Conservation (phyloP, 2,329 filamentous ascomycete species). For the Clonostachys solani region DNA sequence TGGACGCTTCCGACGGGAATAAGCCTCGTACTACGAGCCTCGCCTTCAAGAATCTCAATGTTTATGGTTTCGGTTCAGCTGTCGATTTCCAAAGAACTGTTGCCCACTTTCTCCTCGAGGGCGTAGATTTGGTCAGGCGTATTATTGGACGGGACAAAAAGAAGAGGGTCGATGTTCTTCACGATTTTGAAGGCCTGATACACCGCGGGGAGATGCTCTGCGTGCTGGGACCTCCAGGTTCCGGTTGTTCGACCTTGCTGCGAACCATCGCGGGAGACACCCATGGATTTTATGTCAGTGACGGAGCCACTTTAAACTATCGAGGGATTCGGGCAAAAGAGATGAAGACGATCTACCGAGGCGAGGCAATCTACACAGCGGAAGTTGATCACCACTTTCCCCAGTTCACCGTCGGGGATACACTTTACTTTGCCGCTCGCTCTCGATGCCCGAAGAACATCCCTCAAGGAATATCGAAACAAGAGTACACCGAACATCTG, state of each 20-base stretch:
- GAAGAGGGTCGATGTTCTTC: slow-evolving; percentile 35
- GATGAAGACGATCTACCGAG: slow-evolving; percentile 50
- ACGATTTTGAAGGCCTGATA: slow-evolving; percentile 46
- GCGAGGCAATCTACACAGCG: slow-evolving; percentile 63
- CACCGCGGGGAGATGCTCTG: slow-evolving; percentile 52
- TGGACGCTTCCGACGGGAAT: slow-evolving; percentile 11
- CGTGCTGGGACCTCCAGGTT: slow-evolving; percentile 48
- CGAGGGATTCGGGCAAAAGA: slow-evolving; percentile 52
- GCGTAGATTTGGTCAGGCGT: too few relatives aligned
- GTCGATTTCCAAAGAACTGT: slow-evolving; percentile 38
- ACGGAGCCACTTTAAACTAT: slow-evolving; percentile 58
- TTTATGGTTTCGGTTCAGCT: slow-evolving; percentile 32
- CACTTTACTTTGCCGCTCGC: slow-evolving; percentile 56
- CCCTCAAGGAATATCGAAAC: slow-evolving; percentile 35
- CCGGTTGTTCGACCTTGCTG: slow-evolving; percentile 64
- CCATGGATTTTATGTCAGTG: slow-evolving; percentile 56
- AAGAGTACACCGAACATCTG: slow-evolving; percentile 40
- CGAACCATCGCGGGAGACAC: slow-evolving; percentile 55
- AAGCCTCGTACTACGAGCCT: slow-evolving; percentile 23
- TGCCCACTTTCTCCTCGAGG: slow-evolving; percentile 15
- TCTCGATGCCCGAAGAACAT: slow-evolving; percentile 42
- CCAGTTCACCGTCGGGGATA: slow-evolving; percentile 54
- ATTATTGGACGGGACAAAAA: slow-evolving; percentile 20
- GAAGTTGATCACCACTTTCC: slow-evolving; percentile 62
- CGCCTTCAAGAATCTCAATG: slow-evolving; percentile 36